These are phyloP conservation scores for Davidsoniella virescens DNA, from an alignment of 2,329 filamentous ascomycete species.

Conservation along the genomic window DNA sequence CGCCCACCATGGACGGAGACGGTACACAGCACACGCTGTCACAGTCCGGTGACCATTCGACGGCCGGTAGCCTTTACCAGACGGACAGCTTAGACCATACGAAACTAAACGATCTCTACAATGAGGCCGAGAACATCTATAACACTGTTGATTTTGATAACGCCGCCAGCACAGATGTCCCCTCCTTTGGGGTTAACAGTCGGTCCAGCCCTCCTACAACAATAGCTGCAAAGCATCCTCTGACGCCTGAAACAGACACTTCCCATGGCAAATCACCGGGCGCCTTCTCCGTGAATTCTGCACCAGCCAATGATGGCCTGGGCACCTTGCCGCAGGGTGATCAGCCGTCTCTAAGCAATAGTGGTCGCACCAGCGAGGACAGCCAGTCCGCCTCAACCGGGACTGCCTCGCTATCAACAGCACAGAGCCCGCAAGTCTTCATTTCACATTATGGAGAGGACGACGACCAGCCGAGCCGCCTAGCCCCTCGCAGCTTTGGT, in stretches of 20 bases:
- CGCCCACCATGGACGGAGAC: neutral
- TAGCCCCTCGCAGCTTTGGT: neutral
- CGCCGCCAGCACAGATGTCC: neutral
- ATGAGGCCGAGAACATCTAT: neutral
- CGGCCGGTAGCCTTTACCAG: neutral
- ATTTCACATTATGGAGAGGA: neutral
- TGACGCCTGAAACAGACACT: constrained; percentile 5
- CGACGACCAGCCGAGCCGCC: neutral
- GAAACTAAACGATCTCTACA: neutral
- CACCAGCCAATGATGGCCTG: no score
- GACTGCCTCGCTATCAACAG: neutral
- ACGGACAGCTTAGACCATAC: neutral
- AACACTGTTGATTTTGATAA: no score
- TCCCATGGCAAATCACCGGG: constrained; percentile 1
- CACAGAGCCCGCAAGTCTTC: neutral
- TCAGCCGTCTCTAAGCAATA: neutral
- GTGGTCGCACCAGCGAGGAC: constrained; percentile 1
- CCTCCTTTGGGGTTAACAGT: constrained; percentile 2
- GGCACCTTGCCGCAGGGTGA: neutral
- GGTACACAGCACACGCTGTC: no score
- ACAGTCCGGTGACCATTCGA: neutral
- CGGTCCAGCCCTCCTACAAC: neutral
- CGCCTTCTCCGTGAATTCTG: neutral
- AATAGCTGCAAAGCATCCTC: constrained; percentile 1
- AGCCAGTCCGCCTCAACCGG: neutral